Conservation (phyloP, 176 grass and related monocot species). For the Leersia perrieri region DNA sequence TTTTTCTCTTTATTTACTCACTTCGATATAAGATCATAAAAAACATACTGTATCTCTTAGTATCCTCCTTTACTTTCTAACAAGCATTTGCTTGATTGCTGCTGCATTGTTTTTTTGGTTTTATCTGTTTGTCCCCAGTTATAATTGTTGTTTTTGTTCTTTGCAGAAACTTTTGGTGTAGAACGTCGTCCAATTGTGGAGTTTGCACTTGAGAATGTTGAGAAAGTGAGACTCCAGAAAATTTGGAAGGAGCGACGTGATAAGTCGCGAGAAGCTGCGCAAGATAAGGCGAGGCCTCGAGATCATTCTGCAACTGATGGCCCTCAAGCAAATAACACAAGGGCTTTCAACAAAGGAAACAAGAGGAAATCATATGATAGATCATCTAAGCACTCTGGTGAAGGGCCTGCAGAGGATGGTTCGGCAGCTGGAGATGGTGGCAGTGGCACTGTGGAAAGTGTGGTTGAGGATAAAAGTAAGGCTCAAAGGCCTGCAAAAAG, state of each 20-base stretch:
- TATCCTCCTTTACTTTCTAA: neutral
- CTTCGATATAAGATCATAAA: constrained; percentile 13
- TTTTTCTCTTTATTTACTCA: neutral
- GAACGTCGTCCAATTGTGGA: constrained; percentile 84
- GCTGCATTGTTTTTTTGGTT: constrained; percentile 9
- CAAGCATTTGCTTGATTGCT: constrained; percentile 15
- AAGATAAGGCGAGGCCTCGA: constrained; percentile 18
- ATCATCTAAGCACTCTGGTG: constrained; percentile 27
- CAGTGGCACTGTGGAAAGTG: neutral
- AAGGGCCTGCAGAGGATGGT: constrained; percentile 22
- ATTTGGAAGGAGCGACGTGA: constrained; percentile 29
- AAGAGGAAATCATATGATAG: constrained; percentile 17
- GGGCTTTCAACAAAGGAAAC: constrained; percentile 46
- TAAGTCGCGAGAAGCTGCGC: constrained; percentile 26
- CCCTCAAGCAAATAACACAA: constrained; percentile 17
- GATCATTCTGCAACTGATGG: constrained; percentile 27
- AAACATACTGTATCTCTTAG: neutral
- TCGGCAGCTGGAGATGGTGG: constrained; percentile 12
- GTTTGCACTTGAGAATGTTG: constrained; percentile 84
- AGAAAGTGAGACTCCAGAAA: constrained; percentile 73
- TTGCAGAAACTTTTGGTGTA: constrained; percentile 72
- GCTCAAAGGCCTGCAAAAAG: constrained; percentile 39
- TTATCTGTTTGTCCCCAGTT: neutral
- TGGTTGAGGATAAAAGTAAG: constrained; percentile 7
- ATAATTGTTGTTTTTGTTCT: constrained; percentile 21